Conservation (phyloP, 345 rosid species). For the Lenwebbia sp. region DNA sequence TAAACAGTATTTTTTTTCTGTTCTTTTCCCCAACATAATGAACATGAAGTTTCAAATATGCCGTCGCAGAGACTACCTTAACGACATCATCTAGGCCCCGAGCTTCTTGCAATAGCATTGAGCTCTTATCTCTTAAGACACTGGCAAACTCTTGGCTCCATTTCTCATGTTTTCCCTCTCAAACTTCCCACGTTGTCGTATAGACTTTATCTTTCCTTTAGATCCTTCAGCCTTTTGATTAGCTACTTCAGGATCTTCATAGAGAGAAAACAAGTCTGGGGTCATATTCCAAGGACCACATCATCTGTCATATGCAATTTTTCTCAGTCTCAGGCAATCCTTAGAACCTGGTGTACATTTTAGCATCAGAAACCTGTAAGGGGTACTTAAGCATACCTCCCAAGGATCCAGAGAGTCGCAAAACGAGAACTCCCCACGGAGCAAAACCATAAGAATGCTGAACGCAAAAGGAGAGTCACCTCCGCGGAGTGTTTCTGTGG, state of each 20-base stretch:
- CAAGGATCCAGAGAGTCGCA: conserved; percentile 90
- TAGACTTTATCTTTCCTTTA: conserved; percentile 48
- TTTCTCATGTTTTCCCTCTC: conserved; percentile 81
- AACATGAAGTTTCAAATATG: not conserved
- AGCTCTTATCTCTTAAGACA: conserved; percentile 88
- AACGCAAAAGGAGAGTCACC: conserved; percentile 93
- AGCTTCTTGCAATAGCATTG: conserved; percentile 69
- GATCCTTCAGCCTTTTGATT: conserved; percentile 40
- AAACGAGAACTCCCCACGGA: conserved; percentile 91
- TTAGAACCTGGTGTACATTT: not conserved
- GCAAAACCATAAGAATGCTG: conserved; percentile 92
- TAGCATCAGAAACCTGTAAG: not conserved
- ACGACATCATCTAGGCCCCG: conserved; percentile 91
- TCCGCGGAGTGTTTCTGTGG: conserved; percentile 75
- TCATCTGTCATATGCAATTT: conserved; percentile 52
- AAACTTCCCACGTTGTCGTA: conserved; percentile 65
- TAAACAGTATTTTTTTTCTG: not conserved
- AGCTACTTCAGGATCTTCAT: conserved; percentile 52
- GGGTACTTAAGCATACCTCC: conserved; percentile 57
- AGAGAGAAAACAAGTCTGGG: conserved; percentile 65
- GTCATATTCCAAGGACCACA: conserved; percentile 98
- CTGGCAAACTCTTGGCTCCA: conserved; percentile 48
- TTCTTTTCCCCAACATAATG: not conserved
- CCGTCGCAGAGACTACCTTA: conserved; percentile 24
- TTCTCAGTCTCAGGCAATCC: not conserved